Evolutionary conservation across 208 protist species (phyloP).

Genomic region (Trypanosoma rangeli): DNA sequence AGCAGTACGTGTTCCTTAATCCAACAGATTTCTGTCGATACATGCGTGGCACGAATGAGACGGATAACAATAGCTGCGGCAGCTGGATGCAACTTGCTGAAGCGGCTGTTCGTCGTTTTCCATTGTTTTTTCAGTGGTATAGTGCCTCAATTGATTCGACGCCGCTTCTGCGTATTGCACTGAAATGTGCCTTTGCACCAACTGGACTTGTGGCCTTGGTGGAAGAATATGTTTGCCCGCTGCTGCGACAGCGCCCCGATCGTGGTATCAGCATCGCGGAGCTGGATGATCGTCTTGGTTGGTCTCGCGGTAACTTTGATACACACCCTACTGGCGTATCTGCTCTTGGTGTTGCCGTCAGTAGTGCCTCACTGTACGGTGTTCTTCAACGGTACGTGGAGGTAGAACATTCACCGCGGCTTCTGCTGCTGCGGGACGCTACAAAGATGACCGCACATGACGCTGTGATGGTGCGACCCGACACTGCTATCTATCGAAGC

Average conservation of each 20-base stretch:
- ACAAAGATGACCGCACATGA: neutral
- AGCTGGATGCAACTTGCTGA: slow-evolving; percentile 7
- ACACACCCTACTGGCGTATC: slow-evolving; percentile 14
- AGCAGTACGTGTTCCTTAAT: slow-evolving; percentile 3
- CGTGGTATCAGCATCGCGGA: slow-evolving; percentile 15
- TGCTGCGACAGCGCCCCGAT: slow-evolving; percentile 16
- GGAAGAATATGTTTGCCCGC: slow-evolving; percentile 37
- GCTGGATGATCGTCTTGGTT: slow-evolving; percentile 28
- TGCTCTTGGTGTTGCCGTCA: slow-evolving; percentile 4
- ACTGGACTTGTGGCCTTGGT: slow-evolving; percentile 18
- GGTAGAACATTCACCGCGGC: neutral
- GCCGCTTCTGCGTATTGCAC: slow-evolving; percentile 9
- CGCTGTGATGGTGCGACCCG: slow-evolving; percentile 21
- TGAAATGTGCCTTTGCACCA: slow-evolving; percentile 6
- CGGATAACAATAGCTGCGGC: neutral
- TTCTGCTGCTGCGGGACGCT: slow-evolving; percentile 2
- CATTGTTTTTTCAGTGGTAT: slow-evolving; percentile 24
- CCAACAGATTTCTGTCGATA: neutral
- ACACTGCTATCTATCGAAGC: slow-evolving; percentile 23
- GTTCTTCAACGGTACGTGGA: slow-evolving; percentile 31
- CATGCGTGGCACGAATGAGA: neutral
- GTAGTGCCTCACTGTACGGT: slow-evolving; percentile 22
- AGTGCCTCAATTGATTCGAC: neutral
- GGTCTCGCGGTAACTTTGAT: slow-evolving; percentile 26
- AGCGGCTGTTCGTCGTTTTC: slow-evolving; percentile 20